Percentiles rank a stretch among this genome's conserved stretches.
These are phyloP conservation scores for Euphorbia schlechtendalii DNA, from an alignment of 441 rosid genomes.

Conservation along the genomic window DNA sequence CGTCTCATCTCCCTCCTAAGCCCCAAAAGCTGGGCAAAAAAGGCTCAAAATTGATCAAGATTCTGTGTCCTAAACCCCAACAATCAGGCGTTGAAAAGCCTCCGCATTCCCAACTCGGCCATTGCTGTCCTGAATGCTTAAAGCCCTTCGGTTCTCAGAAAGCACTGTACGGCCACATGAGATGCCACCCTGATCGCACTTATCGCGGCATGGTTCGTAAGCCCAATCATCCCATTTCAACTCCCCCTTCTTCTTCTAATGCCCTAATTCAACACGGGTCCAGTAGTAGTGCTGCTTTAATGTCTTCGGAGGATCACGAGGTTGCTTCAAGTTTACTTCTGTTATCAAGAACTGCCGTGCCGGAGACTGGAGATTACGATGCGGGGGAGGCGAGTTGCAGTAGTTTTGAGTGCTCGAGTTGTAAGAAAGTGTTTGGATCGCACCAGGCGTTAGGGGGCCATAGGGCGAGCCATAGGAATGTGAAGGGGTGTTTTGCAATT, in stretches of 20 bases:
- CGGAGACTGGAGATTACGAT: neutral
- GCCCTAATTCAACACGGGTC: slow-evolving; percentile 11
- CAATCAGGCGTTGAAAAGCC: no score
- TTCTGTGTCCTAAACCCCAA: slow-evolving; percentile 26
- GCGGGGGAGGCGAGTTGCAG: no score
- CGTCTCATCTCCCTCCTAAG: neutral
- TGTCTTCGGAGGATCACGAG: slow-evolving; percentile 58
- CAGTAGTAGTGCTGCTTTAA: neutral
- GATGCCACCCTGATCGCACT: slow-evolving; percentile 88
- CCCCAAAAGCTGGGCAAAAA: slow-evolving; percentile 45
- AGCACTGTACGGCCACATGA: slow-evolving; percentile 90
- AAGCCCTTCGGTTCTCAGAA: slow-evolving; percentile 74
- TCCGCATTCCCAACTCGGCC: neutral
- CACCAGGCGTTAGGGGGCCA: slow-evolving; percentile 85
- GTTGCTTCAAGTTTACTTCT: slow-evolving; percentile 56
- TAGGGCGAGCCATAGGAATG: slow-evolving; percentile 72
- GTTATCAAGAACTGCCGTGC: slow-evolving; percentile 30
- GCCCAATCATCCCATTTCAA: slow-evolving; percentile 29
- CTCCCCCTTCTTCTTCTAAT: neutral
- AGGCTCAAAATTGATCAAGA: slow-evolving; percentile 37
- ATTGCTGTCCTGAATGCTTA: slow-evolving; percentile 69
- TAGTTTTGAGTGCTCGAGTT: slow-evolving; percentile 62
- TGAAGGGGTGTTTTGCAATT: slow-evolving; percentile 66
- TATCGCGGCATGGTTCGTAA: slow-evolving; percentile 93
- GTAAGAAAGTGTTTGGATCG: slow-evolving; percentile 76